A percentile compares a stretch with the other conserved stretches of the same genome.
These are phyloP conservation scores for Herpetomonas tarakana DNA, from an alignment of 208 protist species.

Conservation along the genomic window DNA sequence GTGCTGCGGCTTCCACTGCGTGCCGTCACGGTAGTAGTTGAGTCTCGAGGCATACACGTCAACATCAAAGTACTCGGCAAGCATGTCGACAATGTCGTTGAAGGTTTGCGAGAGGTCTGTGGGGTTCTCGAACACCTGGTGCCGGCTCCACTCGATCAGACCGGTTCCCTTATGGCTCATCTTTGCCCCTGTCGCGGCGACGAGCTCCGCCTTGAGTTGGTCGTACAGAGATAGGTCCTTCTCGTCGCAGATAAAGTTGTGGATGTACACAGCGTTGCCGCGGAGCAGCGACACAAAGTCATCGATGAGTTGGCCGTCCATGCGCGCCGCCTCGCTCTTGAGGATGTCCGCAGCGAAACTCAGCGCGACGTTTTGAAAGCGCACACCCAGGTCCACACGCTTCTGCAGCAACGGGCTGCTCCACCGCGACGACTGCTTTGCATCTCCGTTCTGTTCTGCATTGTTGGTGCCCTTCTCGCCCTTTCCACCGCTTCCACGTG, in stretches of 20 bases:
- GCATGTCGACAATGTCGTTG: slow-evolving; percentile 82
- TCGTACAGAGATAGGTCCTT: slow-evolving; percentile 65
- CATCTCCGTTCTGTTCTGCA: slow-evolving; percentile 3
- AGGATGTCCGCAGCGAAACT: slow-evolving; percentile 61
- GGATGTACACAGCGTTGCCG: slow-evolving; percentile 87
- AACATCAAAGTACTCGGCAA: slow-evolving; percentile 87
- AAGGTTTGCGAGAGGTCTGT: slow-evolving; percentile 79
- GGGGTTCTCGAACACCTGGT: slow-evolving; percentile 91
- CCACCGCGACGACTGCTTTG: slow-evolving; percentile 16
- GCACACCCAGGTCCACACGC: slow-evolving; percentile 27
- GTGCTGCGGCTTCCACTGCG: slow-evolving; percentile 93
- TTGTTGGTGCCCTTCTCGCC: too few species aligned
- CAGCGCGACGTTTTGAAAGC: slow-evolving; percentile 70
- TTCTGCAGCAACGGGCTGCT: slow-evolving; percentile 36
- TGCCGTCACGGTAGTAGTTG: slow-evolving; percentile 91
- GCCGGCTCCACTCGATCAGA: slow-evolving; percentile 91
- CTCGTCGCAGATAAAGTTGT: slow-evolving; percentile 67
- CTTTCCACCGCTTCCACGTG: too few species aligned
- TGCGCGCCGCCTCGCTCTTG: slow-evolving; percentile 58
- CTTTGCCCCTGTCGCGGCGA: slow-evolving; percentile 50
- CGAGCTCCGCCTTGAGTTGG: slow-evolving; percentile 63
- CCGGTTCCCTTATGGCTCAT: slow-evolving; percentile 47
- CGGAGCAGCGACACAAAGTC: slow-evolving; percentile 65
- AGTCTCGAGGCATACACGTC: slow-evolving; percentile 90
- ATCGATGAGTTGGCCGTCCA: slow-evolving; percentile 68